Evolutionary conservation across 495 filamentous ascomycete genomes (phyloP).

Genomic region (Penicillium cinerascens): DNA sequence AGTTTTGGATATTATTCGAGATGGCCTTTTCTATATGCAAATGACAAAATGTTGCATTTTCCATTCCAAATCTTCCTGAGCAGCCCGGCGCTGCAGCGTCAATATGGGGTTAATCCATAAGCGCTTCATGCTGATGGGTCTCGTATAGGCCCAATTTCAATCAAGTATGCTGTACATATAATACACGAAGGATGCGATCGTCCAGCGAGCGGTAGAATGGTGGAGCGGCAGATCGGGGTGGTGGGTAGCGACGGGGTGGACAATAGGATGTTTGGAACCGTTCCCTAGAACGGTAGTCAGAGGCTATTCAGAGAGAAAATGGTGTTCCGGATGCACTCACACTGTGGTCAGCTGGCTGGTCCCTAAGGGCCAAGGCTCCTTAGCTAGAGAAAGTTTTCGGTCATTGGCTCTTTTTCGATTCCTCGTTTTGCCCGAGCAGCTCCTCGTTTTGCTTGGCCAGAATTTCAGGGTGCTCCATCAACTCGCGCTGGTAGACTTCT

Average conservation of each 20-base stretch:
- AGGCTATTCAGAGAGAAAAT: neutral
- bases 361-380: neutral
- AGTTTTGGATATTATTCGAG: neutral
- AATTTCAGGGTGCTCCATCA: slow-evolving; percentile 21
- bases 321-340: neutral
- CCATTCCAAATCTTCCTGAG: neutral
- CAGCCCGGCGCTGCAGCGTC: neutral
- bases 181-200: slow-evolving; percentile 22
- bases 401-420: neutral
- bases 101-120: neutral
- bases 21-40: neutral
- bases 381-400: neutral
- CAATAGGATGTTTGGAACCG: neutral
- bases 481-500: slow-evolving; percentile 31
- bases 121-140: neutral
- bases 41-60: neutral
- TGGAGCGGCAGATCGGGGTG: slow-evolving; percentile 6
- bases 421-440: neutral
- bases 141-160: slow-evolving; percentile 1
- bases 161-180: slow-evolving; percentile 27
- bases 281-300: neutral
- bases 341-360: neutral
- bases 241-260: neutral
- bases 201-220: slow-evolving; percentile 21
- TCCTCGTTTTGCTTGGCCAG: too few relatives aligned